Percentiles rank a stretch among this genome's conserved stretches.
These are phyloP conservation scores for Neoarthrinium moseri DNA, from an alignment of 2,329 filamentous ascomycete species.

Conservation along the genomic window DNA sequence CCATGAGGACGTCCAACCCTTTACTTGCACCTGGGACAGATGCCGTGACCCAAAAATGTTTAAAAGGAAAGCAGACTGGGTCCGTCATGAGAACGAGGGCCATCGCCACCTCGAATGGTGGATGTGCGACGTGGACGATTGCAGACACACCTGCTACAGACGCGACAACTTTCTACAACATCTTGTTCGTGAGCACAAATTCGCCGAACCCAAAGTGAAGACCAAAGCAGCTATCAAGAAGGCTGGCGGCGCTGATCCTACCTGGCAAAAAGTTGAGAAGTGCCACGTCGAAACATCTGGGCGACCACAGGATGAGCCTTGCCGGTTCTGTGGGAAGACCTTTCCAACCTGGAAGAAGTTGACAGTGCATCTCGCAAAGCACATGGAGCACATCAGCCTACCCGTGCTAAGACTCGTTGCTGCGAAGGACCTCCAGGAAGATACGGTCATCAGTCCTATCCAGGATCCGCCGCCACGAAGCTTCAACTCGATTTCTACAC, in stretches of 20 bases:
- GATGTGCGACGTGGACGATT: conserved; percentile 80
- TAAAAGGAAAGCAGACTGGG: conserved; percentile 95
- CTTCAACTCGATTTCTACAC: conserved; percentile 29
- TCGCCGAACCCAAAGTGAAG: conserved; percentile 77
- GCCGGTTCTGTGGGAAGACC: conserved; percentile 80
- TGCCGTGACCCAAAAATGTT: conserved; percentile 88
- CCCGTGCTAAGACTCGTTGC: conserved; percentile 68
- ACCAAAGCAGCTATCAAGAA: conserved; percentile 67
- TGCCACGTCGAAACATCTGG: conserved; percentile 70
- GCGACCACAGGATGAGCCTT: conserved; percentile 72
- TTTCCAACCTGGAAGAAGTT: conserved; percentile 90
- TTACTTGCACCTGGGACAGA: conserved; percentile 84
- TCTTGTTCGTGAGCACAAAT: conserved; percentile 87
- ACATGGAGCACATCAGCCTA: conserved; percentile 90
- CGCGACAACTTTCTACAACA: conserved; percentile 94
- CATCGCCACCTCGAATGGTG: conserved; percentile 91
- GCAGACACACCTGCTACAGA: conserved; percentile 77
- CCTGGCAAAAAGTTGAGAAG: conserved; percentile 75
- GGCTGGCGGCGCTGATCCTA: conserved; percentile 55
- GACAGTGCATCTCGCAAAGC: conserved; percentile 88
- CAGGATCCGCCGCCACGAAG: conserved; percentile 51
- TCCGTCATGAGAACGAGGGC: conserved; percentile 88
- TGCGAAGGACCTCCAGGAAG: conserved; percentile 49
- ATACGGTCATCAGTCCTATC: conserved; percentile 68
- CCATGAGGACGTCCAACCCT: conserved; percentile 89